Evolutionary conservation across 352 stramenopile species (phyloP).

Genomic region (Hyaloperonospora arabidopsidis): DNA sequence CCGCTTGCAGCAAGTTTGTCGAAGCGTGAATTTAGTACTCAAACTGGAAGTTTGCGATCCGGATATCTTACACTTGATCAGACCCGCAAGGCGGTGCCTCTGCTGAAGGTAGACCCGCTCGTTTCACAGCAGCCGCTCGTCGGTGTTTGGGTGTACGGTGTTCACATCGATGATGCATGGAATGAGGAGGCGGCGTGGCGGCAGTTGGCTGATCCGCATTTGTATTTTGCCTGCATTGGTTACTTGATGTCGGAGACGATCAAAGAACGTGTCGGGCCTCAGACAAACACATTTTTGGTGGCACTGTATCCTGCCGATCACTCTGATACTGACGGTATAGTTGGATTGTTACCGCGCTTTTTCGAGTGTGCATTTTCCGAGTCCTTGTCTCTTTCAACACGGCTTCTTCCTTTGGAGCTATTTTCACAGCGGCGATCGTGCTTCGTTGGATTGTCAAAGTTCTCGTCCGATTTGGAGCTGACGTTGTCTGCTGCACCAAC

Average conservation of each 20-base stretch:
- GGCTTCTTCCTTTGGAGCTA: slow-evolving; percentile 31
- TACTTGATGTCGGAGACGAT: slow-evolving; percentile 47
- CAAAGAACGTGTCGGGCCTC: slow-evolving; percentile 49
- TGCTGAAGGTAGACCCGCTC: slow-evolving; percentile 66
- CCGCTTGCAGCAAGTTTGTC: slow-evolving; percentile 54
- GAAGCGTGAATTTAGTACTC: slow-evolving; percentile 42
- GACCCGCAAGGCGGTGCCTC: slow-evolving; percentile 62
- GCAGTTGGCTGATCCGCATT: slow-evolving; percentile 41
- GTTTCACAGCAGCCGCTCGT: slow-evolving; percentile 60
- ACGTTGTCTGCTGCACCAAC: slow-evolving; percentile 27
- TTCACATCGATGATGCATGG: slow-evolving; percentile 50
- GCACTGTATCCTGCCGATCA: slow-evolving; percentile 40
- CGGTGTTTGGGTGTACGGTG: slow-evolving; percentile 65
- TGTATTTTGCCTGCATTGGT: slow-evolving; percentile 51
- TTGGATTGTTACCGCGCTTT: slow-evolving; percentile 51
- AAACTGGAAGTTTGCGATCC: slow-evolving; percentile 25
- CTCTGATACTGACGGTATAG: slow-evolving; percentile 1
- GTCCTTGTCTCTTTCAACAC: slow-evolving; percentile 17
- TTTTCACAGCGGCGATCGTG: slow-evolving; percentile 34
- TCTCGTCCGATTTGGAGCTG: slow-evolving; percentile 44
- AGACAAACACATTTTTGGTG: slow-evolving; percentile 57
- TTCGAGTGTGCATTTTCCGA: slow-evolving; percentile 55
- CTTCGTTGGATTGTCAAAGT: slow-evolving; percentile 49
- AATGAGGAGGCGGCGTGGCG: slow-evolving; percentile 23
- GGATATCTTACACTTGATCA: slow-evolving; percentile 69